Evolutionary conservation across 2,329 filamentous ascomycete genomes (phyloP).

Genomic region (Phaeosphaeriaceae sp.): DNA sequence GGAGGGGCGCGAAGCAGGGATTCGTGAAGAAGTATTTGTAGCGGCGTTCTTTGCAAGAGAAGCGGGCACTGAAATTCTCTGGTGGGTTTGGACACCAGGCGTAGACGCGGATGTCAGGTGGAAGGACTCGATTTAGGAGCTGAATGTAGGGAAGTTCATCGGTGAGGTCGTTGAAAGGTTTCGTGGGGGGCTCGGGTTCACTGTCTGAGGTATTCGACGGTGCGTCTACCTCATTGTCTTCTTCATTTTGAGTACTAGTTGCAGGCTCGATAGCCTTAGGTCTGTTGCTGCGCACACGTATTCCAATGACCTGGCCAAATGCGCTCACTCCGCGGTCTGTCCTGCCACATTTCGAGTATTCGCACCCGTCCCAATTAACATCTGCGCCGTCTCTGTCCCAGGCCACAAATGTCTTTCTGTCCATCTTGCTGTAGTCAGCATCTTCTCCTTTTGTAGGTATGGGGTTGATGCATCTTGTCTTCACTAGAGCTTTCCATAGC

Average conservation of each 20-base stretch:
- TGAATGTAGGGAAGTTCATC: constrained; percentile 87
- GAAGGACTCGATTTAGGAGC: constrained; percentile 85
- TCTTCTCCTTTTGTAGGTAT: constrained; percentile 22
- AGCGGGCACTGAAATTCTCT: constrained; percentile 83
- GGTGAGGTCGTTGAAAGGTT: constrained; percentile 68
- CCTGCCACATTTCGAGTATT: constrained; percentile 94
- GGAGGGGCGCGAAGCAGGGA: constrained; percentile 78
- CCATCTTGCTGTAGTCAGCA: constrained; percentile 42
- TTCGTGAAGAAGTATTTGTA: constrained; percentile 99
- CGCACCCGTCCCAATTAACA: constrained; percentile 81
- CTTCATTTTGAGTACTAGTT: constrained; percentile 11
- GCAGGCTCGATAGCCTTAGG: constrained; percentile 51
- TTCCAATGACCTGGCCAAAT: constrained; percentile 91
- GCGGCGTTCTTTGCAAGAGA: constrained; percentile 87
- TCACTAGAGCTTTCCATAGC: constrained; percentile 88
- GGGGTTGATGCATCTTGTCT: constrained; percentile 73
- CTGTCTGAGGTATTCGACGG: constrained; percentile 6
- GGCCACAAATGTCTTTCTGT: constrained; percentile 42
- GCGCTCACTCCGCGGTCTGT: constrained; percentile 94
- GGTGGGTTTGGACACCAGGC: constrained; percentile 92
- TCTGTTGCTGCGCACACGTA: constrained; percentile 80
- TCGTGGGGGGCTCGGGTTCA: constrained; percentile 29
- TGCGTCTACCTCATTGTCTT: constrained; percentile 1
- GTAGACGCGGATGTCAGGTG: constrained; percentile 85
- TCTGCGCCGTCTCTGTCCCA: constrained; percentile 50